Evolutionary conservation across 1,284 basidiomycete species (phyloP).

Genomic region (Microstroma glucosiphilum): DNA sequence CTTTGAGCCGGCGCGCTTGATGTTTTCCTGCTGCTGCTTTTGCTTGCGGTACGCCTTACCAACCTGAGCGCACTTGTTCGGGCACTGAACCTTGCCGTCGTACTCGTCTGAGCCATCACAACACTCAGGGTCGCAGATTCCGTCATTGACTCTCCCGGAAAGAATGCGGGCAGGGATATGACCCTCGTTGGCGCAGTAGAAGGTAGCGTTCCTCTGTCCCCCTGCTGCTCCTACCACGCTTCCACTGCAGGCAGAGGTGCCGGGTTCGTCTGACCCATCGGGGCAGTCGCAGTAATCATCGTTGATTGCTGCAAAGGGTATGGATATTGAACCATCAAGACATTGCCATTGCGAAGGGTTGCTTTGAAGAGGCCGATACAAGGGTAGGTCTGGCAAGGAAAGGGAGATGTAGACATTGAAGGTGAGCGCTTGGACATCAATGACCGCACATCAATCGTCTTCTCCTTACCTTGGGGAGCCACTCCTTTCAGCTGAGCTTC

Average conservation of each 20-base stretch:
- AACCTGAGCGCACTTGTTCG: constrained; percentile 69
- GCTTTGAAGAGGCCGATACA: too few relatives aligned
- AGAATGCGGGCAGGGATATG: constrained; percentile 75
- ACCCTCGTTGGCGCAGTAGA: constrained; percentile 83
- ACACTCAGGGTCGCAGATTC: constrained; percentile 86
- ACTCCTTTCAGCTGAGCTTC: too few relatives aligned
- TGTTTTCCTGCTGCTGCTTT: constrained; percentile 65
- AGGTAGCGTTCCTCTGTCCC: constrained; percentile 69
- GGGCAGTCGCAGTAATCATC: constrained; percentile 91
- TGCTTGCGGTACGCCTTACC: constrained; percentile 66
- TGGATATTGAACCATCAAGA: neutral
- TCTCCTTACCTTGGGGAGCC: too few relatives aligned
- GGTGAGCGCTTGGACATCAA: too few relatives aligned
- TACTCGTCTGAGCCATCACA: constrained; percentile 96
- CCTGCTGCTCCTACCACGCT: constrained; percentile 60
- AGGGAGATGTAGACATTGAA: too few relatives aligned
- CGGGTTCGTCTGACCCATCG: constrained; percentile 90
- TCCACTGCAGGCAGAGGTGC: constrained; percentile 40
- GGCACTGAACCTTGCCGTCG: constrained; percentile 58
- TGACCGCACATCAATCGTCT: too few relatives aligned
- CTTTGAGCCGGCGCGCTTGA: constrained; percentile 79
- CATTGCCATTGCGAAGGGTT: neutral
- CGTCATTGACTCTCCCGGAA: constrained; percentile 83
- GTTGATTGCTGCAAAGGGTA: constrained; percentile 61
- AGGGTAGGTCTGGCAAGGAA: too few relatives aligned